Evolutionary conservation across 495 filamentous ascomycete species (phyloP).

Genomic region (Penicillium flavigenum): DNA sequence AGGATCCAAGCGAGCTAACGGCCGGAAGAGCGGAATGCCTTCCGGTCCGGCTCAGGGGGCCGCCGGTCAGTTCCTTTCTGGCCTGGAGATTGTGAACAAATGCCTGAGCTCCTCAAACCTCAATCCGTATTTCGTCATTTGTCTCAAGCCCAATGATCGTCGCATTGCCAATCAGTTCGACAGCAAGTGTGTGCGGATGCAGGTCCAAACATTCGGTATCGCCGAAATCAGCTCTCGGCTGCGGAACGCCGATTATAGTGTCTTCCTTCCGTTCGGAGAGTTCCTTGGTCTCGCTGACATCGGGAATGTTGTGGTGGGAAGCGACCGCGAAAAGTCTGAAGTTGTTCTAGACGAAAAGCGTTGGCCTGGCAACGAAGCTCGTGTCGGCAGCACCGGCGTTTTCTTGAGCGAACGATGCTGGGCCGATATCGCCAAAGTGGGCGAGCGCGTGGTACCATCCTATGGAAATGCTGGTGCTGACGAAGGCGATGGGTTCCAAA

Average conservation of each 20-base stretch:
- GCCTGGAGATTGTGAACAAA: conserved; percentile 83
- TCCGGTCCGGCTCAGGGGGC: conserved; percentile 73
- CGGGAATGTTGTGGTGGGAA: conserved; percentile 80
- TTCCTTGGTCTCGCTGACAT: conserved; percentile 87
- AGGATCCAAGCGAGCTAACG: conserved; percentile 35
- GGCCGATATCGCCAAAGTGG: conserved; percentile 79
- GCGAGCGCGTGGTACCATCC: conserved; percentile 60
- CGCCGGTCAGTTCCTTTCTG: conserved; percentile 85
- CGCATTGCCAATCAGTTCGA: conserved; percentile 98
- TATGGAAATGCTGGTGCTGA: conserved; percentile 52
- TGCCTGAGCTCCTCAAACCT: conserved; percentile 75
- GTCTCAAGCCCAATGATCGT: conserved; percentile 94
- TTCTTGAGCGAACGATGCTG: conserved; percentile 96
- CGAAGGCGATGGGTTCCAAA: conserved; percentile 44
- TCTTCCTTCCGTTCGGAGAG: conserved; percentile 94
- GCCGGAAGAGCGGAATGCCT: conserved; percentile 42
- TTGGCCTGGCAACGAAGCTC: conserved; percentile 90
- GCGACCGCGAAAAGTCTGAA: conserved; percentile 90
- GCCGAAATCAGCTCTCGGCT: conserved; percentile 94
- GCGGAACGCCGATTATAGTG: conserved; percentile 87
- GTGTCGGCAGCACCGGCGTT: conserved; percentile 86
- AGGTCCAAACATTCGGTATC: conserved; percentile 94
- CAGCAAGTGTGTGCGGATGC: conserved; percentile 93
- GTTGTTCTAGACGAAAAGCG: conserved; percentile 81
- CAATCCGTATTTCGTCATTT: conserved; percentile 95